Conservation (phyloP, 2,329 filamentous ascomycete genomes). For the Sclerotinia minor region DNA sequence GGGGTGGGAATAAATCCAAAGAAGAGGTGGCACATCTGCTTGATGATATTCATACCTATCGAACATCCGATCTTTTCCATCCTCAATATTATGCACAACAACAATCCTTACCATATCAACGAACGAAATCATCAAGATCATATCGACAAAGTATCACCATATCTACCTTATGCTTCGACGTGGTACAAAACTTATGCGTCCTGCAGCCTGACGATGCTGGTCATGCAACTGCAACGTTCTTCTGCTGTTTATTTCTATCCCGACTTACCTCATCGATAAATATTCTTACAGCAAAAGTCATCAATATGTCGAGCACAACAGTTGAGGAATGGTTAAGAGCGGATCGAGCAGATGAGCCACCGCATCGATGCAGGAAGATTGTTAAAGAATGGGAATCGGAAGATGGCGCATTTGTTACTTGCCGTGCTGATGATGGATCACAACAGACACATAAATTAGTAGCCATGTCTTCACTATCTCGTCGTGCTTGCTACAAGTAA, state of each 20-base stretch:
- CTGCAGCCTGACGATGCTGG: conserved; percentile 41
- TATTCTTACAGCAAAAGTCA: conserved; percentile 27
- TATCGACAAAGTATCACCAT: conserved; percentile 19
- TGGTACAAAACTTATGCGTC: conserved; percentile 41
- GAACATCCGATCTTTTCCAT: conserved; percentile 25
- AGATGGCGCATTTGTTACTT: conserved; percentile 42
- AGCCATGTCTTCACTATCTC: conserved; percentile 75
- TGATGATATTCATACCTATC: conserved; percentile 19
- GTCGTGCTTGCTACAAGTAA: conserved; percentile 67
- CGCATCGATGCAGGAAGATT: conserved; percentile 43
- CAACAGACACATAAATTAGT: conserved; percentile 41
- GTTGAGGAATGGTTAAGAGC: conserved; percentile 41
- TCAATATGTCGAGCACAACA: conserved; percentile 40
- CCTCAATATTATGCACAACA: conserved; percentile 8
- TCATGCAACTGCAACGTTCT: conserved; percentile 40
- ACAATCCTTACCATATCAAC: conserved; percentile 15
- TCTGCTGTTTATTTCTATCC: conserved; percentile 31
- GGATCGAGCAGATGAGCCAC: conserved; percentile 37
- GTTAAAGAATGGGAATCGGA: conserved; percentile 40
- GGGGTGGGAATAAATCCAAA: conserved; percentile 8
- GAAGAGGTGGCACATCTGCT: conserved; percentile 32
- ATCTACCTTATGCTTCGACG: conserved; percentile 27
- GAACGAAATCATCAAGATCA: conserved; percentile 8
- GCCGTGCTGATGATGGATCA: conserved; percentile 43
- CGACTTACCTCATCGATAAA: conserved; percentile 29